Base-by-base conservation (phyloP, 495 filamentous ascomycete species). In the Penicillium simplicissimum region DNA sequence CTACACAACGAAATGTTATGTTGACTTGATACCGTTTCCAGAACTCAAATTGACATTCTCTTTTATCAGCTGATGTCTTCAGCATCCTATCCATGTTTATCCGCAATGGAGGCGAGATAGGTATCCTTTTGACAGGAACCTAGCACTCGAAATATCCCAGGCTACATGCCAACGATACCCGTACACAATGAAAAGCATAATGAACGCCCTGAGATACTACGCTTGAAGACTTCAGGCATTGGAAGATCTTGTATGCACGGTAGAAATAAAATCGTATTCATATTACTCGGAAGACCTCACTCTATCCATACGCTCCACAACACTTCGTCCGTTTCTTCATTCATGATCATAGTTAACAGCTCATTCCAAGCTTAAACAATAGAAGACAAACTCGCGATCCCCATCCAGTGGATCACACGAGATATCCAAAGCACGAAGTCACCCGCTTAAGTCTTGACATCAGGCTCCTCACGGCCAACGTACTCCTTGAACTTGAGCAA, bases 401-500 rank as follows among this genome's bases (percentile, higher is more conserved):
- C 68, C 69, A 71, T 70, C 68, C 68, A 71, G 70, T 65, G 59
- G 68, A 64, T 64, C 58, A 64, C 64, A 65, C 34, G 33, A 52
- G 25, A n/a, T n/a, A 31, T 28, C 5, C 21, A 34, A 42, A 23
- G 10, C 17, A 43, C 19, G 58, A 52, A 54, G 54, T 49, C 43
- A 11, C 31, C 17, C 31, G 54, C 48, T 79, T 87, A 97, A 49
- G 93, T 97, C 86, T 91, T 94, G 40, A 97, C 94, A 82, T 96
- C 90, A 34, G 95, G 95, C 79, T 96, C 89, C 63, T 90, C 91
- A 48, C 93, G 86, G 63, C 92, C 93, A 66, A 97, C 84, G 69
- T 86, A 90, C 76, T 96, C 89, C 81, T 97, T 87, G 77, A 98
- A 89, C 79, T 89, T 89, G 71, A 98, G 80, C 53, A 98, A 81